These are phyloP conservation scores for Aspergillus glaucus DNA, from an alignment of 2,329 filamentous ascomycete species.

Conservation along the genomic window DNA sequence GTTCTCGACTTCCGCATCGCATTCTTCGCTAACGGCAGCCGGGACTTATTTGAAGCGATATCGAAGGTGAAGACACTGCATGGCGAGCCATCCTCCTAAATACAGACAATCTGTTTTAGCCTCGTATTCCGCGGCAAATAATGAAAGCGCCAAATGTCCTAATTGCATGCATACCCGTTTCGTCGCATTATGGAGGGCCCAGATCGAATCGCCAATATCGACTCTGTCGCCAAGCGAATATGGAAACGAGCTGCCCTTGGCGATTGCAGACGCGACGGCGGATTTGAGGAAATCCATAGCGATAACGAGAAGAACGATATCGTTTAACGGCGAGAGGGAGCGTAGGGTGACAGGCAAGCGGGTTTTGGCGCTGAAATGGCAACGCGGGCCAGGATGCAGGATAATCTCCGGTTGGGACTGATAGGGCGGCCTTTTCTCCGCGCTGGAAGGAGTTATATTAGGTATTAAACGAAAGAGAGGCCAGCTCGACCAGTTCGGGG, in stretches of 20 bases:
- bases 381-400: too few relatives aligned
- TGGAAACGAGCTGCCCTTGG: conserved; percentile 86
- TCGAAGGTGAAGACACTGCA: conserved; percentile 99
- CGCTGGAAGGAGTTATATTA: too few relatives aligned
- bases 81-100: conserved; percentile 81
- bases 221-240: conserved; percentile 90
- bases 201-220: conserved; percentile 87
- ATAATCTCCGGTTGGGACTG: too few relatives aligned
- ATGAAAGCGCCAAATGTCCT: not conserved
- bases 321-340: not conserved
- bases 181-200: conserved; percentile 92
- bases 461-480: not conserved
- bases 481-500: not conserved
- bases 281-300: conserved; percentile 97
- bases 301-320: not conserved
- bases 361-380: not conserved
- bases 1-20: conserved; percentile 90
- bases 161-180: conserved; percentile 67
- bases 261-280: conserved; percentile 91
- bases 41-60: conserved; percentile 69
- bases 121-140: not conserved
- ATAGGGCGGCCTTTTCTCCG: too few relatives aligned
- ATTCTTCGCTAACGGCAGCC: conserved; percentile 82
- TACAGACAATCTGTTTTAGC: not conserved
- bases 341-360: not conserved